Conservation (phyloP, 1,284 basidiomycete genomes). For the Neolentinus lepideus region DNA sequence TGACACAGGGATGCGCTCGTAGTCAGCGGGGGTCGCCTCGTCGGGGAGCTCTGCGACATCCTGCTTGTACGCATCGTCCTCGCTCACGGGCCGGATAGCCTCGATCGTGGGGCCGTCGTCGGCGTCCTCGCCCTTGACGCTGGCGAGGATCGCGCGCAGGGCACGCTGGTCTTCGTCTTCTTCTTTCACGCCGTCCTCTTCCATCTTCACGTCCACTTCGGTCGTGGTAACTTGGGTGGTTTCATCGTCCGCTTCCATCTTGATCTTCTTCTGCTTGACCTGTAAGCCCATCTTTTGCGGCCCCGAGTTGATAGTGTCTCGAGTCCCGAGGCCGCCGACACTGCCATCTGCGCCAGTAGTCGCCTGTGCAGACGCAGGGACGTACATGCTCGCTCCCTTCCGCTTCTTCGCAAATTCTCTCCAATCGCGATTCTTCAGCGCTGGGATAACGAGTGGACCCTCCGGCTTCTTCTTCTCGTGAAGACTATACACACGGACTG, state of each 20-base stretch:
- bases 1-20: slow-evolving; percentile 84
- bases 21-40: slow-evolving; percentile 76
- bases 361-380: slow-evolving; percentile 59
- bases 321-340: slow-evolving; percentile 71
- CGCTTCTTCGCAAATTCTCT: slow-evolving; percentile 62
- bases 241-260: slow-evolving; percentile 21
- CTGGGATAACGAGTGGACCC: slow-evolving; percentile 76
- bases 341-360: slow-evolving; percentile 69
- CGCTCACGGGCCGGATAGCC: slow-evolving; percentile 52
- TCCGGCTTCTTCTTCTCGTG: slow-evolving; percentile 39
- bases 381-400: slow-evolving; percentile 40
- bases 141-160: slow-evolving; percentile 63
- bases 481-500: slow-evolving; percentile 34
- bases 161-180: slow-evolving; percentile 68
- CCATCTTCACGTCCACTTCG: slow-evolving; percentile 21
- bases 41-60: slow-evolving; percentile 78
- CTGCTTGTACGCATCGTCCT: slow-evolving; percentile 75
- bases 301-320: slow-evolving; percentile 62
- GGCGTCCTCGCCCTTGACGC: slow-evolving; percentile 29
- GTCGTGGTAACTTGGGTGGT: slow-evolving; percentile 9
- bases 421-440: slow-evolving; percentile 86
- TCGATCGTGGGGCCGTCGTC: slow-evolving; percentile 33
- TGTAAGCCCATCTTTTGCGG: slow-evolving; percentile 61
- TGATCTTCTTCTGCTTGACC: slow-evolving; percentile 31
- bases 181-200: slow-evolving; percentile 22